Base-by-base conservation (phyloP, 768 basidiomycete species). In the Suillus clintonianus region DNA sequence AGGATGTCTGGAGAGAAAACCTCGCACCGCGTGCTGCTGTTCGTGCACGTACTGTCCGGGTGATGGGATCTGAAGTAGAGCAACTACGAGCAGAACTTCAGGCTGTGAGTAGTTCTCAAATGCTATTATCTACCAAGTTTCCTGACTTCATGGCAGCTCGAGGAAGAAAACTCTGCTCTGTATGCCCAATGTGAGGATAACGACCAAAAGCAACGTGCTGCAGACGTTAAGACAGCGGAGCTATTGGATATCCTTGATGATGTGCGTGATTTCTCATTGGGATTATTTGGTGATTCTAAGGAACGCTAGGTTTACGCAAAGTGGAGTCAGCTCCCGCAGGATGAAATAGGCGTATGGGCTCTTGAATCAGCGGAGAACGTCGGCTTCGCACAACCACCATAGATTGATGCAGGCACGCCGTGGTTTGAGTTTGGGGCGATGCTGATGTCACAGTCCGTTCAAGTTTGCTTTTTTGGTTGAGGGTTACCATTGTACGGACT, bases 1-100 rank as follows among this genome's bases (percentile, higher is more conserved):
- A 81, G 15, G 89, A 92, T 70, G 69, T 83, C 0, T 94, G 91
- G 91, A 84, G 77, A 63, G 84, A 86, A 56, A 80, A 86, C 62
- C 74, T 93, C 36, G 82, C 85, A 51, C 89, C 92, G 2, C 83
- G 80, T 15, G 81, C 80, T 34, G 89, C 89, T 7, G 84, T 87
- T 34, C 80, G 83, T 54, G 89, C 90, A 1, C 79, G 86, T 59
- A 88, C 86, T 0, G 75, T 91, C 6, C 90, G 91, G 1, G 71
- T 87, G 6, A 71, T 94, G 32, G 77, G 79, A 62, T 67, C 70
- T 9, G 83, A 83, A 63, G 72, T 78, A 14, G 79, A 80, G 60
- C 72, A 72, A 30, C 69, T 85, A 42, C 74, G 68, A 55, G 77
- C 73, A 74, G 45, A 73, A 74, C 65, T 85, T 77, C 67, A 60